Evolutionary conservation across 2,329 filamentous ascomycete genomes (phyloP), one percentile per base, ranked within the genome.

Genomic region (Cytospora piceicola): DNA sequence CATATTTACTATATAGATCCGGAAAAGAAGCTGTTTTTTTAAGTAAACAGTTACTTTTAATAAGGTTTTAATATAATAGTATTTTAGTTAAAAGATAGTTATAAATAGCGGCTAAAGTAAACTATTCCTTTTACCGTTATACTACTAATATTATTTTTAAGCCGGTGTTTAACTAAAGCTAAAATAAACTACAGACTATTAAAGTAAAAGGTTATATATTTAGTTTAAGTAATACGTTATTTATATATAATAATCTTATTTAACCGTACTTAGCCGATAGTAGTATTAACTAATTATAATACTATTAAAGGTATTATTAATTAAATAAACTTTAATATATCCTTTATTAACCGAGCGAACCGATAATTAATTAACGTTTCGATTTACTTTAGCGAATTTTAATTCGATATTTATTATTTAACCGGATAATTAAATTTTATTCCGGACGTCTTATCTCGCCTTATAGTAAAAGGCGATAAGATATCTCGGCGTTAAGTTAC

Each of bases 211-310:
- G 34, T 63, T 1, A 14, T 14, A 1, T 63, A 46, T 12, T 14
- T 63, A 20, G 22, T 63, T 1, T 63, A 46, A 29, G 22, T 22
- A 6, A 17, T 8, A 8, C 56, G 57, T 4, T 17, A 30, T 3
- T n/a, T 63, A 46, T 36, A 53, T 27, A 56, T 29, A 15, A 49
- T 63, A 20, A 22, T 63, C 30, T 20, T 20, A 24, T 63, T 30
- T 11, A 42, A 46, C 17, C 11, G 5, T 1, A 14, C 12, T 2
- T 17, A 63, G 8, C 24, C 9, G 3, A n/a, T 63, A 17, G 12
- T 57, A 36, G 42, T 63, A 14, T n/a, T 63, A 15, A 63, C 27
- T 4, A 24, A 63, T 46, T 56, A 63, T 42, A 42, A 63, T 12
- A 1, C 22, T 22, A 63, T 49, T 49, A 22, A 54, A 2, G 12